Evolutionary conservation across 2,329 filamentous ascomycete genomes (phyloP).

Genomic region (Calonectria pteridis): DNA sequence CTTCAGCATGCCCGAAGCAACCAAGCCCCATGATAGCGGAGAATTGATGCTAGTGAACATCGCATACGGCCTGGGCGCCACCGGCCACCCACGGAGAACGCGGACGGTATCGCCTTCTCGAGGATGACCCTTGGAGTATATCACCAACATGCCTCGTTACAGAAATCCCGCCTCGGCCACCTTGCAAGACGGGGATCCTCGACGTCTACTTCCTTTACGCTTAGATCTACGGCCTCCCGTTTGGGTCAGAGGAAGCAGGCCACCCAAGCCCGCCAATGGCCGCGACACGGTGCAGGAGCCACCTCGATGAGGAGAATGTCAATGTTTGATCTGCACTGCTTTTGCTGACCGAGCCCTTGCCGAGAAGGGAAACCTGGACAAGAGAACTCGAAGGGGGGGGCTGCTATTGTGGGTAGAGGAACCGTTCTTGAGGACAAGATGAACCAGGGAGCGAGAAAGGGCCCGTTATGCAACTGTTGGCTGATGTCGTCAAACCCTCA

Average conservation of each 20-base stretch:
- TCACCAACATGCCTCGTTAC: not conserved
- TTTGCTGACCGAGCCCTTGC: not conserved
- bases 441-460: not conserved
- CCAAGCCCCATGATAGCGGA: conserved; percentile 16
- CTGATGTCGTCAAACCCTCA: conserved; percentile 1
- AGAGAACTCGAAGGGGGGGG: not conserved
- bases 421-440: conserved; percentile 6
- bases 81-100: not conserved
- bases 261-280: not conserved
- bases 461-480: conserved; percentile 7
- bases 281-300: conserved; percentile 8
- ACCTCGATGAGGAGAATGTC: conserved; percentile 9
- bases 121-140: conserved; percentile 14
- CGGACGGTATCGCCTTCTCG: conserved; percentile 16
- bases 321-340: conserved; percentile 8
- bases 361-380: not conserved
- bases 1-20: not conserved
- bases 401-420: not conserved
- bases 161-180: conserved; percentile 11
- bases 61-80: conserved; percentile 29
- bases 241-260: not conserved
- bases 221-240: conserved; percentile 9
- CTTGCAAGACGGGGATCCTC: conserved; percentile 2
- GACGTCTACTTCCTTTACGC: not conserved
- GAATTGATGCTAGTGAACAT: not conserved